A percentile compares a stretch with the other conserved stretches of the same genome.
These are phyloP conservation scores for Durusdinium trenchii DNA, from an alignment of 73 alveolate genomes.

Conservation along the genomic window DNA sequence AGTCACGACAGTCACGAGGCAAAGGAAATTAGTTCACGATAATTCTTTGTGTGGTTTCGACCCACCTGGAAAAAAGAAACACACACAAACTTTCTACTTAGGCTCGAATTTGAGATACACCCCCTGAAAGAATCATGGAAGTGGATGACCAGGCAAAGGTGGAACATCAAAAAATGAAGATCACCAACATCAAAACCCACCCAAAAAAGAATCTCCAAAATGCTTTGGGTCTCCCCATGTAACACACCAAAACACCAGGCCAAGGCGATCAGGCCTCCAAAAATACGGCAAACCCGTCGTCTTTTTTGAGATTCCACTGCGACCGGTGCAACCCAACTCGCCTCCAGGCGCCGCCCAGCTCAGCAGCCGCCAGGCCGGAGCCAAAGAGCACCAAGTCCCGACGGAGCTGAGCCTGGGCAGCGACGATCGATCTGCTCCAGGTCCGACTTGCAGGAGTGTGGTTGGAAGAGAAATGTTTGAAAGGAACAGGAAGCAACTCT, in stretches of 20 bases:
- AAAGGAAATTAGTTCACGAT: too few relatives aligned
- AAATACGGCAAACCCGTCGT: background rate
- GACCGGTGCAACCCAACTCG: background rate
- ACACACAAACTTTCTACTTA: too few relatives aligned
- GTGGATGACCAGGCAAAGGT: too few relatives aligned
- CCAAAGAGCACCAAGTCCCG: constrained; percentile 51
- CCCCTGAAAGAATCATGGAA: too few relatives aligned
- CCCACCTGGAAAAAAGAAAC: too few relatives aligned
- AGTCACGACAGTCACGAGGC: too few relatives aligned
- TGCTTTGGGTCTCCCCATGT: background rate
- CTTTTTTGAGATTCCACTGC: too few relatives aligned
- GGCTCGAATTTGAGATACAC: too few relatives aligned
- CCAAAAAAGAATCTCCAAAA: background rate
- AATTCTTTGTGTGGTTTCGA: too few relatives aligned
- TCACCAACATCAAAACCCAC: background rate
- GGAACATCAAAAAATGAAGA: background rate
- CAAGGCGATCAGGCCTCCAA: background rate
- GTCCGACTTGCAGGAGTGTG: background rate
- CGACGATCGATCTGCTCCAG: background rate
- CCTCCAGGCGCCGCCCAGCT: constrained; percentile 22
- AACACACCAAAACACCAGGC: background rate
- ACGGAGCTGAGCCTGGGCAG: background rate
- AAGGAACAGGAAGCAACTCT: too few relatives aligned
- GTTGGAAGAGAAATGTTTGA: background rate
- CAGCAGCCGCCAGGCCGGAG: constrained; percentile 30